Evolutionary conservation across 169 alveolate species (phyloP).

Genomic region (Plasmodium blacklocki): DNA sequence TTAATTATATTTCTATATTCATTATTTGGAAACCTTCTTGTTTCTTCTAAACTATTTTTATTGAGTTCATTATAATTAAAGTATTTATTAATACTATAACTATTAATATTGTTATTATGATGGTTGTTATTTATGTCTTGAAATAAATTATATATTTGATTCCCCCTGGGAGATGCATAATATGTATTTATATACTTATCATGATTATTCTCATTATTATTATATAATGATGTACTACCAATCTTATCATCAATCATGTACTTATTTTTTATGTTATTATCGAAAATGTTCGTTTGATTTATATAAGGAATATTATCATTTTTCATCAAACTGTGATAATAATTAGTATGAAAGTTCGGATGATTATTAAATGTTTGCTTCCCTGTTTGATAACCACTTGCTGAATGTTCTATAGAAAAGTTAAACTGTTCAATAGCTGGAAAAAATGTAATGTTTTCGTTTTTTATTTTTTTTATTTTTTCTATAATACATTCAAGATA

Average conservation of each 20-base stretch:
- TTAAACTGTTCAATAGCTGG: slow-evolving; percentile 24
- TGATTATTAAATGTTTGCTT: too few species aligned
- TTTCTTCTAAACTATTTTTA: background rate
- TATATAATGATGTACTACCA: too few species aligned
- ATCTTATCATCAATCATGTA: too few species aligned
- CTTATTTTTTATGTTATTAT: too few species aligned
- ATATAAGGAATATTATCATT: background rate
- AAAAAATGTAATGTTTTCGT: slow-evolving; percentile 1
- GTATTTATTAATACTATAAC: slow-evolving; percentile 13
- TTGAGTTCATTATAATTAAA: background rate
- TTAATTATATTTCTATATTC: slow-evolving; percentile 15
- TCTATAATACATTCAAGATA: slow-evolving; percentile 61
- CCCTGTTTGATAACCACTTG: background rate
- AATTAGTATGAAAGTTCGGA: too few species aligned
- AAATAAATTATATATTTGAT: too few species aligned
- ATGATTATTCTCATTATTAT: background rate
- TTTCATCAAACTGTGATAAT: background rate
- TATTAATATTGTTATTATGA: background rate
- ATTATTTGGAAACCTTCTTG: slow-evolving; percentile 14
- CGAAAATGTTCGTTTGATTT: too few species aligned
- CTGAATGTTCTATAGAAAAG: slow-evolving; percentile 8
- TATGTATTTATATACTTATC: background rate
- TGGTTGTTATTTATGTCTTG: background rate
- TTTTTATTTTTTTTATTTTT: slow-evolving; percentile 55
- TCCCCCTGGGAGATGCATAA: background rate